A percentile compares a stretch with the other conserved stretches of the same genome.
phyloP scores from a whole-genome alignment of 2,329 filamentous ascomycete species.

The Alternaria alternata region DNA sequence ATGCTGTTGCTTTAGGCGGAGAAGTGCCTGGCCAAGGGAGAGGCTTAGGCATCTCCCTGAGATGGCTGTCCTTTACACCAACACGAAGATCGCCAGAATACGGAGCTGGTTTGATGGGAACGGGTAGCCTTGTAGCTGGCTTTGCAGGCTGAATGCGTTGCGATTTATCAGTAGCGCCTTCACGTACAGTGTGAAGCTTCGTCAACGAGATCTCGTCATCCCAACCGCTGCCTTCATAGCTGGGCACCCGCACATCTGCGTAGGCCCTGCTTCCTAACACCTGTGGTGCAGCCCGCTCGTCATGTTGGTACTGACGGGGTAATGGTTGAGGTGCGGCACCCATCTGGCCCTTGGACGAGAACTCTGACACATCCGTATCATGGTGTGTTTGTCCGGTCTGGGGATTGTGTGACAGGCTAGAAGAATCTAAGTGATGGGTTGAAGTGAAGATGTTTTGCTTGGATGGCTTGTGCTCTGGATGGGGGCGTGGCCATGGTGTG shows the following conservation, averaged over 20 bases:
- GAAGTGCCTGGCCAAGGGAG: slow-evolving; percentile 18
- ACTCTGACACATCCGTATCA: slow-evolving; percentile 8
- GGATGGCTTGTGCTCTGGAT: slow-evolving; percentile 13
- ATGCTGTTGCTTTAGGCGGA: slow-evolving; percentile 3
- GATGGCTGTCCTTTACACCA: slow-evolving; percentile 12
- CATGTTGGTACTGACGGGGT: background rate
- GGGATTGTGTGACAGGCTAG: background rate
- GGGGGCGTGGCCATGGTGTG: slow-evolving; percentile 13
- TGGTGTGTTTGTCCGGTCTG: background rate
- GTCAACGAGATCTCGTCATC: slow-evolving; percentile 28
- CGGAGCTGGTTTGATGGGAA: slow-evolving; percentile 25
- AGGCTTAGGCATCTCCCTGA: background rate
- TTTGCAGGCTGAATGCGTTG: slow-evolving; percentile 6
- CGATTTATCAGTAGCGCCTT: background rate
- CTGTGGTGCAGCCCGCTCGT: background rate
- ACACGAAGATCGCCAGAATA: slow-evolving; percentile 21
- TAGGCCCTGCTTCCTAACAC: slow-evolving; percentile 4
- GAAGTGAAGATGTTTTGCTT: slow-evolving; percentile 28
- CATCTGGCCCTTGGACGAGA: slow-evolving; percentile 24
- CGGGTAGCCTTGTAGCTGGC: slow-evolving; percentile 26
- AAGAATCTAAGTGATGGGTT: slow-evolving; percentile 27
- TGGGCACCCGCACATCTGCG: slow-evolving; percentile 24
- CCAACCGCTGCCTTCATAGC: slow-evolving; percentile 38
- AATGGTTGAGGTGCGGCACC: slow-evolving; percentile 33
- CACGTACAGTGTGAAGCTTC: slow-evolving; percentile 19